phyloP scores from a whole-genome alignment of 306 rosid genomes.

The Elaeagnus macrophylla region DNA sequence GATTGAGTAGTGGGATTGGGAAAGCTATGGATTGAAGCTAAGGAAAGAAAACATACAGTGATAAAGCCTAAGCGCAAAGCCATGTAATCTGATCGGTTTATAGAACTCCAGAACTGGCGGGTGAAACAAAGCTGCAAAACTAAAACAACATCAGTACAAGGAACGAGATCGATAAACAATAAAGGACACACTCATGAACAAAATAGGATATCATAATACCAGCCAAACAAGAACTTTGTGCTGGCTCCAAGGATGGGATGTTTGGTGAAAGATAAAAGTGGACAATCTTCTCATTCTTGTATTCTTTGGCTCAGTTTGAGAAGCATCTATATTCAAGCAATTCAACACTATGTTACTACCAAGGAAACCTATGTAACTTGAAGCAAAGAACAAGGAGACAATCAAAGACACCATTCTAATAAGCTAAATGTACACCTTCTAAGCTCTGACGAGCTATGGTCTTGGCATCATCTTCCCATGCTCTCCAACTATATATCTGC shows the following conservation, averaged over 20 bases:
- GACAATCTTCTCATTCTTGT: conserved; percentile 45
- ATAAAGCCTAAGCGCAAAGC: conserved; percentile 88
- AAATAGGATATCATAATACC: conserved; percentile 36
- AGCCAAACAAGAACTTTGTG: conserved; percentile 80
- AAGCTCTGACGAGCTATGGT: conserved; percentile 38
- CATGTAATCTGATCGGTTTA: conserved; percentile 70
- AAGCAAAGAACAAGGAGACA: conserved; percentile 7
- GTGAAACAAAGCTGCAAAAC: conserved; percentile 78
- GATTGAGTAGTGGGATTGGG: neutral
- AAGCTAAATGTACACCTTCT: conserved; percentile 39
- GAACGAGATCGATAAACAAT: conserved; percentile 3
- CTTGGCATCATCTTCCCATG: conserved; percentile 87
- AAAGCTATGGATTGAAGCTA: neutral
- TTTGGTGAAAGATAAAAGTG: conserved; percentile 55
- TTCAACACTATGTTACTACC: conserved; percentile 1
- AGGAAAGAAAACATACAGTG: conserved; percentile 37
- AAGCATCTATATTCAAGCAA: conserved; percentile 35
- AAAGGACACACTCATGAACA: neutral
- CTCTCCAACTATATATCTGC: conserved; percentile 93
- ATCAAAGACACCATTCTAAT: neutral
- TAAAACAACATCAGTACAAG: conserved; percentile 7
- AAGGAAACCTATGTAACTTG: conserved; percentile 6
- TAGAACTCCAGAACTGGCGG: conserved; percentile 96
- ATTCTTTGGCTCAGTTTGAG: conserved; percentile 21
- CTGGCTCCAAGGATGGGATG: conserved; percentile 91